Conservation (phyloP, 495 filamentous ascomycete genomes). For the Pyrenula aspistea region DNA sequence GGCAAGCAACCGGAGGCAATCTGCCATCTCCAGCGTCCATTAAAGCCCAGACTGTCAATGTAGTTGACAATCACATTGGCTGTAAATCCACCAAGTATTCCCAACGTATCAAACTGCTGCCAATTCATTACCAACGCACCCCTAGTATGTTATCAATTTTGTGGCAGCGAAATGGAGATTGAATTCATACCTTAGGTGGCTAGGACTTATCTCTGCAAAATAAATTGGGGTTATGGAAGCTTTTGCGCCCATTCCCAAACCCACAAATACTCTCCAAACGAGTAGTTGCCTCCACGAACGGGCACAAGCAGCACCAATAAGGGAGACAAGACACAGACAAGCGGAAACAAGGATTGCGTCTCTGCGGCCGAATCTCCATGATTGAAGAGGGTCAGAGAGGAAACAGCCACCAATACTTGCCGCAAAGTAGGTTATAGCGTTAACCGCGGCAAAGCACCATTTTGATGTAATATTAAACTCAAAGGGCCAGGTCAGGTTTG, state of each 20-base stretch:
- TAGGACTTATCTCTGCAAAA: slow-evolving; percentile 62
- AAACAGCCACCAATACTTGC: slow-evolving; percentile 24
- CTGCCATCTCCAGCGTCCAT: not conserved
- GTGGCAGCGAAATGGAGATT: not conserved
- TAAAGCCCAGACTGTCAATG: not conserved
- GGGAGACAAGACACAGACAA: slow-evolving; percentile 47
- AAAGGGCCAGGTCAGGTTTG: not conserved
- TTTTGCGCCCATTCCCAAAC: slow-evolving; percentile 53
- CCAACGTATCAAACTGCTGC: not conserved
- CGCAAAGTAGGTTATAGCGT: slow-evolving; percentile 9
- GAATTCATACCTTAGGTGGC: not conserved
- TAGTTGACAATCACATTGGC: not conserved
- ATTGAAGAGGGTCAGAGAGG: slow-evolving; percentile 59
- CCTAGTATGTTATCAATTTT: not conserved
- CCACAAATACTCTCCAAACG: slow-evolving; percentile 35
- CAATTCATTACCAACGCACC: not conserved
- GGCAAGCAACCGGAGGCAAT: not conserved
- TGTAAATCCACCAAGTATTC: not conserved
- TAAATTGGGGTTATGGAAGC: slow-evolving; percentile 34
- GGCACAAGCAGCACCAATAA: slow-evolving; percentile 53
- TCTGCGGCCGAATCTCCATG: slow-evolving; percentile 40
- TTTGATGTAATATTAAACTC: not conserved
- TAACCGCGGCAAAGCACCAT: slow-evolving; percentile 7
- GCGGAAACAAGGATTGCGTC: slow-evolving; percentile 57
- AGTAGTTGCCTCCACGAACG: slow-evolving; percentile 53